Evolutionary conservation across 495 filamentous ascomycete genomes (phyloP), one percentile per base, ranked within the genome.

Genomic region (Parachaetomium inaequale): DNA sequence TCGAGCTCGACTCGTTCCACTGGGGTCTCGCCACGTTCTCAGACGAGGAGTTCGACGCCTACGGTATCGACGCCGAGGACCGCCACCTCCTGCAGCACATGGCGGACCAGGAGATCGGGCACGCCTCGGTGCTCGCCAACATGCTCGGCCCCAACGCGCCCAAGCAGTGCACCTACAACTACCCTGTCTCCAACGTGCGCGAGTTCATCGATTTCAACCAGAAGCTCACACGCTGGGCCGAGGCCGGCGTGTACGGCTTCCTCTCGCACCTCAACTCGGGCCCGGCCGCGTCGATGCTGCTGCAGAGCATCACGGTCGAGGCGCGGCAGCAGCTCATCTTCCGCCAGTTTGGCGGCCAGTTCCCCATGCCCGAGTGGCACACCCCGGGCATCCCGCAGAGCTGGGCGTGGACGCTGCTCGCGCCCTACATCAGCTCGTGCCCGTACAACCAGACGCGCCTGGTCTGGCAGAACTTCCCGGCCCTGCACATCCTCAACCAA

Each of bases 171-270:
- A 81, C 76, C 7, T 96, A 96, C 74, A 84, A 92, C 74, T 96
- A 95, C 69, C 90, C 91, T 2, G 91, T 85, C 65, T 83, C 77
- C 36, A 93, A 84, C 46, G 88, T 95, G 26, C 81, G 78, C 43
- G 90, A 95, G 71, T 94, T 84, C 68, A 76, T 96, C 62, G 91
- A 95, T 76, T 95, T 95, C 74, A 88, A 83, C 71, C 92, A 96
- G 73, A 91, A 92, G 66, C 65, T 95, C 12, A 96, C 92, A 8
- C 87, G 91, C 28, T 90, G 81, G 65, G 91, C 90, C 32, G 92
- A 96, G 73, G 79, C 86, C 7, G 90, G 92, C 28, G 91, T 93
- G 2, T 93, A 90, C 73, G 90, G 91, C 2, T 96, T 93, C 74
- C 77, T 95, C 59, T 81, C 86, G 53, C 91, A 96, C 70, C 80